Evolutionary conservation across 208 protist species (phyloP).

Genomic region (Leishmania amazonensis): DNA sequence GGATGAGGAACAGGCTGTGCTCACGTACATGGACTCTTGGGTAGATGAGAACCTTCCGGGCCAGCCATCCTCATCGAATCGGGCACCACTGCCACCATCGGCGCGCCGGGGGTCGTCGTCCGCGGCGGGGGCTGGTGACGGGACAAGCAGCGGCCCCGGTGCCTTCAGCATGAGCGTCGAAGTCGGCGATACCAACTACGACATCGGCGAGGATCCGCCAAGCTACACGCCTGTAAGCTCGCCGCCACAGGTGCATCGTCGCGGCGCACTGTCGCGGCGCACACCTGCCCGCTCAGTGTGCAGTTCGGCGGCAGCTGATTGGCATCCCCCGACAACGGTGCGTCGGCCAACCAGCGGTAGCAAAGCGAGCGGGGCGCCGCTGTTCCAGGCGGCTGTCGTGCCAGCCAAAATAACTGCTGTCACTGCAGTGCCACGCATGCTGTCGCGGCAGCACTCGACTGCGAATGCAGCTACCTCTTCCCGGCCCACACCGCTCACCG

Average conservation of each 20-base stretch:
- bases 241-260: slow-evolving; percentile 7
- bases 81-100: not conserved
- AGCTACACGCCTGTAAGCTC: slow-evolving; percentile 9
- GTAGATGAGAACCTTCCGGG: not conserved
- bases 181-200: not conserved
- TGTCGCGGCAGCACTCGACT: slow-evolving; percentile 21
- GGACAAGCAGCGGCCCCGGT: not conserved
- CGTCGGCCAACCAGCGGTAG: not conserved
- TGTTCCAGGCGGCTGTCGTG: not conserved
- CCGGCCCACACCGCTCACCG: not conserved
- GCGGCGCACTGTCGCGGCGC: slow-evolving; percentile 4
- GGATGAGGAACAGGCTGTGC: slow-evolving; percentile 65
- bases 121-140: not conserved
- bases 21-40: slow-evolving; percentile 48
- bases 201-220: slow-evolving; percentile 14
- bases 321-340: not conserved
- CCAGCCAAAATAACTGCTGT: not conserved
- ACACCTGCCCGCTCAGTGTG: not conserved
- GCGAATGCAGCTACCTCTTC: slow-evolving; percentile 3
- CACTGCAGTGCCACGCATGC: not conserved
- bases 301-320: not conserved
- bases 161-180: slow-evolving; percentile 9
- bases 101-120: not conserved
- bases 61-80: not conserved
- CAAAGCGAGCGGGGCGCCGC: not conserved